These are phyloP conservation scores for Globisporangium echinulatum DNA, from an alignment of 352 stramenopile species.

Conservation along the genomic window DNA sequence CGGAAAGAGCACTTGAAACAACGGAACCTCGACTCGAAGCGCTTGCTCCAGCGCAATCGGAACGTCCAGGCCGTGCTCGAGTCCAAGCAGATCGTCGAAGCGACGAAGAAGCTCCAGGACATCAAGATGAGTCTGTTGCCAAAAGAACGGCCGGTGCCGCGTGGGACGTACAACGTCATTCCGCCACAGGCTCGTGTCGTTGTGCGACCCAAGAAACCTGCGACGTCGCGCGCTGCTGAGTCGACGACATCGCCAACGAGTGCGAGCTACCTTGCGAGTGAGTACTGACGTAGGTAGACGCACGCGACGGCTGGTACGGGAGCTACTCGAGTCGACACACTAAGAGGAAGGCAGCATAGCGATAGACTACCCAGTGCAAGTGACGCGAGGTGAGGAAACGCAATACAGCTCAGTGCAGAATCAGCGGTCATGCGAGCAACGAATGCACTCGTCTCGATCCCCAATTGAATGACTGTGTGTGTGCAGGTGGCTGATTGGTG, in stretches of 20 bases:
- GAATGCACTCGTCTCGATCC: too few relatives aligned
- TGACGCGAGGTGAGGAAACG: too few relatives aligned
- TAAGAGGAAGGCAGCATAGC: background rate
- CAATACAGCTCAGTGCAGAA: too few relatives aligned
- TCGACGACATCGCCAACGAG: constrained; percentile 6
- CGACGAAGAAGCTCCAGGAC: constrained; percentile 71
- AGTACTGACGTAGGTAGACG: constrained; percentile 5
- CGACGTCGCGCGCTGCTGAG: constrained; percentile 25
- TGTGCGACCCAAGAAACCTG: constrained; percentile 51
- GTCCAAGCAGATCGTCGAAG: constrained; percentile 85
- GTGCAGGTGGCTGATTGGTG: too few relatives aligned
- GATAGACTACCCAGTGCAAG: background rate
- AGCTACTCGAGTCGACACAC: background rate
- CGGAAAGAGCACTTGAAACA: constrained; percentile 94
- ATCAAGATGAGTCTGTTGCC: constrained; percentile 77
- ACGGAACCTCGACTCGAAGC: constrained; percentile 89
- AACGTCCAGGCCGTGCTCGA: constrained; percentile 93
- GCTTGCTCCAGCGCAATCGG: constrained; percentile 92
- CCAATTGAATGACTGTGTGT: too few relatives aligned
- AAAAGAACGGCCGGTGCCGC: constrained; percentile 41
- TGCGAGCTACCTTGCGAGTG: constrained; percentile 6
- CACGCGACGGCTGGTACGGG: background rate
- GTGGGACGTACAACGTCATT: constrained; percentile 62
- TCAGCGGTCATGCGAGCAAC: too few relatives aligned
- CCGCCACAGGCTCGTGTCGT: constrained; percentile 71